phyloP scores from a whole-genome alignment of 108 stramenopile species.

The Skeletonema potamos region DNA sequence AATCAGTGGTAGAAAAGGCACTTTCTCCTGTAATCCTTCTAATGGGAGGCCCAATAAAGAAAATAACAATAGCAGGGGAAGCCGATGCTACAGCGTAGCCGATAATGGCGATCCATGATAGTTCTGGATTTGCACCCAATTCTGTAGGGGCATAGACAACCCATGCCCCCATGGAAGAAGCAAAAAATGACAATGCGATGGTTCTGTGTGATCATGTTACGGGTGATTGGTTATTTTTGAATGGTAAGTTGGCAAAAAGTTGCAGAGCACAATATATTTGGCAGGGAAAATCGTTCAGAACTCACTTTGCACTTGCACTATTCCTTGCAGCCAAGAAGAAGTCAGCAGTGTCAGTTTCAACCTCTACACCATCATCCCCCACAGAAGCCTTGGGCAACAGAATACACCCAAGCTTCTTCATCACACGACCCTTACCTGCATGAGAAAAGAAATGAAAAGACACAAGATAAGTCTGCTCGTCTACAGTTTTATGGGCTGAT shows the following conservation, averaged over 20 bases:
- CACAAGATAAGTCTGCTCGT: not conserved
- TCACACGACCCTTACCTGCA: not conserved
- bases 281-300: not conserved
- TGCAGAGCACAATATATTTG: not conserved
- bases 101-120: conserved; percentile 73
- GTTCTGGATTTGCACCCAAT: conserved; percentile 59
- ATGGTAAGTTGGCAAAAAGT: not conserved
- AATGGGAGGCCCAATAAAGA: conserved; percentile 57
- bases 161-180: conserved; percentile 80
- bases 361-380: conserved; percentile 1
- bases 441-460: not conserved
- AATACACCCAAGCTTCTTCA: conserved; percentile 38
- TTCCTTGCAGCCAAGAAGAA: conserved; percentile 66
- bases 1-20: conserved; percentile 73
- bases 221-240: not conserved
- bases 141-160: conserved; percentile 78
- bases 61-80: conserved; percentile 59
- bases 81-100: conserved; percentile 68
- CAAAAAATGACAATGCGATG: conserved; percentile 73
- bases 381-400: conserved; percentile 24
- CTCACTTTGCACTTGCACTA: conserved; percentile 45
- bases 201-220: conserved; percentile 6
- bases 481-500: not conserved
- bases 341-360: conserved; percentile 39
- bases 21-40: conserved; percentile 38